A percentile compares a stretch with the other conserved stretches of the same genome.
These are phyloP conservation scores for Dactylellina leptospora DNA, from an alignment of 2,329 filamentous ascomycete species.

Conservation along the genomic window DNA sequence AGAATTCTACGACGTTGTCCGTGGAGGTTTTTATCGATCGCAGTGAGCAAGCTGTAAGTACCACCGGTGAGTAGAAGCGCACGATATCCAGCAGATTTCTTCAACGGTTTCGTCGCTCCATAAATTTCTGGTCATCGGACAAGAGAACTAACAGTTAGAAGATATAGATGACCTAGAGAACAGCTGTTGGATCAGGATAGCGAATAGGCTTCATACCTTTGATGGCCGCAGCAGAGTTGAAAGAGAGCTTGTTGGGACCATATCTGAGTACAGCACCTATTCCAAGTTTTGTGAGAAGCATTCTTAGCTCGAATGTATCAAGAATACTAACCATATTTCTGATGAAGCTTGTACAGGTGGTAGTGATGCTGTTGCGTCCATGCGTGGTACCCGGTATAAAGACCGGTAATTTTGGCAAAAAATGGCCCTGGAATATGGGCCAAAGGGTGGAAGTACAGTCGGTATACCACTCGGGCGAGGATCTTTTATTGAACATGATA, in stretches of 20 bases:
- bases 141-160: too few relatives aligned
- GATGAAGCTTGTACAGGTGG: constrained; percentile 75
- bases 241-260: constrained; percentile 67
- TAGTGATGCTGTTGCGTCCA: constrained; percentile 79
- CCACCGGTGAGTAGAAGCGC: constrained; percentile 14
- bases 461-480: constrained; percentile 61
- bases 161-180: too few relatives aligned
- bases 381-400: constrained; percentile 72
- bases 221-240: constrained; percentile 76
- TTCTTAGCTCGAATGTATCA: neutral
- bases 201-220: too few relatives aligned
- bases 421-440: constrained; percentile 73
- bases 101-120: constrained; percentile 60
- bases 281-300: neutral
- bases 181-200: too few relatives aligned
- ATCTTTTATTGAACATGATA: too few relatives aligned
- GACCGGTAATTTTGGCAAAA: constrained; percentile 70
- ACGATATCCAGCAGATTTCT: constrained; percentile 51
- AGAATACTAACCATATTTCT: constrained; percentile 70
- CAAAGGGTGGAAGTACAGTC: constrained; percentile 71
- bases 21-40: constrained; percentile 73
- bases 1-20: constrained; percentile 76
- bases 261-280: constrained; percentile 59
- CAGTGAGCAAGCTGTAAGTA: constrained; percentile 75
- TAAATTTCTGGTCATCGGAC: constrained; percentile 62